A percentile compares a stretch with the other conserved stretches of the same genome.
Conservation (phyloP, 768 basidiomycete species). For the Lepiota venenata region DNA sequence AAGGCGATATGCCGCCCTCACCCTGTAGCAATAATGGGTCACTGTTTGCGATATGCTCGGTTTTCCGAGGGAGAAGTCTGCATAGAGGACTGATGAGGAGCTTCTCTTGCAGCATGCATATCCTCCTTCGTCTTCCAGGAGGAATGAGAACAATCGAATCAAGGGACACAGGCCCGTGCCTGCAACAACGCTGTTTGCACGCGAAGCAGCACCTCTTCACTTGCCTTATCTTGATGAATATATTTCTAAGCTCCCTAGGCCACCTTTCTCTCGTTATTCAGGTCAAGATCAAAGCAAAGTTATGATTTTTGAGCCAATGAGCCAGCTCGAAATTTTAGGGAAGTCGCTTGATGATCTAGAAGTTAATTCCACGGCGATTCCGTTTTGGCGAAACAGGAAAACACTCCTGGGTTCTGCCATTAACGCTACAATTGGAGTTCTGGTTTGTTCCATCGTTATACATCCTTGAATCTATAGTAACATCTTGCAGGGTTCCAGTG, state of each 20-base stretch:
- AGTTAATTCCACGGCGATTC: slow-evolving; percentile 42
- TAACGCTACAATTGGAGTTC: slow-evolving; percentile 48
- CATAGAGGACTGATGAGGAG: slow-evolving; percentile 14
- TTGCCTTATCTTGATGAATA: slow-evolving; percentile 61
- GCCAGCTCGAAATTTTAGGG: slow-evolving; percentile 44
- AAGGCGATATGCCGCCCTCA: neutral
- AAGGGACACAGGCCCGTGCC: slow-evolving; percentile 44
- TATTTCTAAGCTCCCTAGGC: slow-evolving; percentile 44
- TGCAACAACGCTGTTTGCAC: slow-evolving; percentile 53
- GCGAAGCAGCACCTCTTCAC: slow-evolving; percentile 53
- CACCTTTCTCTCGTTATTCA: slow-evolving; percentile 32
- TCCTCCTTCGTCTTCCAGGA: slow-evolving; percentile 14
- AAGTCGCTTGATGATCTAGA: slow-evolving; percentile 59
- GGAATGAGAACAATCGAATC: neutral
- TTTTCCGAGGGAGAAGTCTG: slow-evolving; percentile 4
- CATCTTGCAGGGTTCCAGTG: slow-evolving; percentile 59
- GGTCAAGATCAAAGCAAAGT: neutral
- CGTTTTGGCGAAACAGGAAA: slow-evolving; percentile 54
- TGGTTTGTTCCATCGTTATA: slow-evolving; percentile 34
- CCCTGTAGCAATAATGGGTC: neutral
- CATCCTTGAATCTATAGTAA: too few relatives aligned
- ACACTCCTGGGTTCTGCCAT: slow-evolving; percentile 45
- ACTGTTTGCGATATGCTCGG: neutral
- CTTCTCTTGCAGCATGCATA: slow-evolving; percentile 18
- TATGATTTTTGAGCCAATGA: slow-evolving; percentile 62